Evolutionary conservation across 768 basidiomycete species (phyloP).

Genomic region (Baorangia bicolor): DNA sequence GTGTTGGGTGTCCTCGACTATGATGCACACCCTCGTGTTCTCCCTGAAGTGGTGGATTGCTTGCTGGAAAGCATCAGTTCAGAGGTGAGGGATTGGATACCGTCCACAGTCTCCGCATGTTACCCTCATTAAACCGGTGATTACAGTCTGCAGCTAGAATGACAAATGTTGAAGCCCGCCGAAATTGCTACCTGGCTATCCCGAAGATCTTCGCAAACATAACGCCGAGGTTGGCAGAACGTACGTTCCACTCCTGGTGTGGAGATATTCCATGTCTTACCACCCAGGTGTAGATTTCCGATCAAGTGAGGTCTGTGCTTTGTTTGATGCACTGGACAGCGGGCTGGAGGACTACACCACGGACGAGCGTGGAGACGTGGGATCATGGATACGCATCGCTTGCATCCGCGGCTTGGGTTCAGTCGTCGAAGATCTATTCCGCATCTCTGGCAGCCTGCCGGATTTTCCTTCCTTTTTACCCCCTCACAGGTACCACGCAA

Average conservation of each 20-base stretch:
- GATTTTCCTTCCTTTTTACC: slow-evolving; percentile 62
- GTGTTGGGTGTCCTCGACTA: slow-evolving; percentile 72
- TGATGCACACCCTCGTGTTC: slow-evolving; percentile 48
- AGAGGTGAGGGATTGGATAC: slow-evolving; percentile 41
- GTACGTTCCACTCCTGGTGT: slow-evolving; percentile 39
- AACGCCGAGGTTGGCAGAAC: slow-evolving; percentile 39
- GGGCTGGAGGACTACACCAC: slow-evolving; percentile 88
- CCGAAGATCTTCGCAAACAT: slow-evolving; percentile 48
- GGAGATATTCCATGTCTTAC: slow-evolving; percentile 11
- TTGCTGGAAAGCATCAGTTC: slow-evolving; percentile 59
- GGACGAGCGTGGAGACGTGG: slow-evolving; percentile 95
- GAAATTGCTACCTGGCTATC: slow-evolving; percentile 50
- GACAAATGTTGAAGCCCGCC: slow-evolving; percentile 56
- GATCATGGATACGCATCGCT: slow-evolving; percentile 89
- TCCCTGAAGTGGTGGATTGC: slow-evolving; percentile 54
- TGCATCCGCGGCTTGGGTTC: slow-evolving; percentile 66
- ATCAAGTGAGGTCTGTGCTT: slow-evolving; percentile 41
- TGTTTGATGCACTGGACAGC: slow-evolving; percentile 58
- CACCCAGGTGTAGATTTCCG: slow-evolving; percentile 43
- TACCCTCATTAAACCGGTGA: slow-evolving; percentile 17
- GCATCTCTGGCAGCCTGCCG: slow-evolving; percentile 38
- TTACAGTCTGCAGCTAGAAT: slow-evolving; percentile 35
- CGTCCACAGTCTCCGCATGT: slow-evolving; percentile 23
- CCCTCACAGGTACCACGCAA: slow-evolving; percentile 50
- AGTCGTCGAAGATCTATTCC: slow-evolving; percentile 52